Conservation (phyloP, 2,329 filamentous ascomycete genomes). For the Trichoderma lentiforme region DNA sequence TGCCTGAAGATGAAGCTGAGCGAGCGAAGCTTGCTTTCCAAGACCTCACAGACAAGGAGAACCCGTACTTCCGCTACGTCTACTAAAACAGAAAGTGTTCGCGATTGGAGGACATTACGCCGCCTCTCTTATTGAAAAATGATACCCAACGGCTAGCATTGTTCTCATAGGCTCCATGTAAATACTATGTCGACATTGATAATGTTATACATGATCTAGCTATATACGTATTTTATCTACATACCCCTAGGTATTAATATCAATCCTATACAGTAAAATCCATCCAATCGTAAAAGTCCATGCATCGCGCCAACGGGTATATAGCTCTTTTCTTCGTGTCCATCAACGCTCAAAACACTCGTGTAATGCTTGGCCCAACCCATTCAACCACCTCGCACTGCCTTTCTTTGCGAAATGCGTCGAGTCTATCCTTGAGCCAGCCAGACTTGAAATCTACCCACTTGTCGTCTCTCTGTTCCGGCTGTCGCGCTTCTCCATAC, state of each 20-base stretch:
- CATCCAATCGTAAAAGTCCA: neutral
- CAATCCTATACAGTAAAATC: neutral
- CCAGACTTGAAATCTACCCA: constrained; percentile 33
- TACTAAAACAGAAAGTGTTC: constrained; percentile 22
- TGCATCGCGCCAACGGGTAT: neutral
- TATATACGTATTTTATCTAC: neutral
- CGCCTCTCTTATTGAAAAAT: neutral
- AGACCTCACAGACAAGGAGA: constrained; percentile 67
- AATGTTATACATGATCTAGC: neutral
- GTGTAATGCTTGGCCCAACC: constrained; percentile 30
- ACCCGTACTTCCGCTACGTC: constrained; percentile 63
- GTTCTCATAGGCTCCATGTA: neutral
- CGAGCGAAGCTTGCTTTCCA: constrained; percentile 63
- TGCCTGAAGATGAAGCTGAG: constrained; percentile 56
- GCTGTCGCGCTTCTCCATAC: constrained; percentile 25
- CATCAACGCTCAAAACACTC: constrained; percentile 15
- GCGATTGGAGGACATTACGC: neutral
- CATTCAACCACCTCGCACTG: constrained; percentile 31
- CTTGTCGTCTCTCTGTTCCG: constrained; percentile 26
- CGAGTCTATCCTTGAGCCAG: constrained; percentile 28
- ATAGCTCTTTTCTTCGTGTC: neutral
- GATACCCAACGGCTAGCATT: neutral
- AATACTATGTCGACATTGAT: neutral
- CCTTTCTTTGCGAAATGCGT: constrained; percentile 26
- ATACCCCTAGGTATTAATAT: neutral